Conservation (phyloP, 495 filamentous ascomycete genomes). For the Friedmanniomyces endolithicus region DNA sequence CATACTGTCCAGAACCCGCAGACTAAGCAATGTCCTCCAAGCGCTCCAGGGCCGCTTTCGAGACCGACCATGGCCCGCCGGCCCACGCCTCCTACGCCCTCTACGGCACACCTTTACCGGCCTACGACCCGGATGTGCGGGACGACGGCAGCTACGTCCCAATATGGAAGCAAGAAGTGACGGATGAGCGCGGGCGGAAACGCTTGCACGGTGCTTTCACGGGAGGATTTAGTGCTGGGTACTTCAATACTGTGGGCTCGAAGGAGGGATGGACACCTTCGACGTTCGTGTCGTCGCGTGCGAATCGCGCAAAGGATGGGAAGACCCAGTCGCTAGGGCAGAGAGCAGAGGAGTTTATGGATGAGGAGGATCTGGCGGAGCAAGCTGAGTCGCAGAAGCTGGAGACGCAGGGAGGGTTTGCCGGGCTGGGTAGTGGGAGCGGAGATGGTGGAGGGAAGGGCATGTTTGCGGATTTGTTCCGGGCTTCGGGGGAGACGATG, state of each 20-base stretch:
- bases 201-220: slow-evolving; percentile 93
- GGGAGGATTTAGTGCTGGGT: slow-evolving; percentile 94
- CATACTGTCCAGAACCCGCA: slow-evolving; percentile 7
- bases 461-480: slow-evolving; percentile 64
- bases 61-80: slow-evolving; percentile 37
- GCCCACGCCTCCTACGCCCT: slow-evolving; percentile 67
- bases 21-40: slow-evolving; percentile 47
- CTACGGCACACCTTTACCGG: slow-evolving; percentile 78
- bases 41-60: slow-evolving; percentile 62
- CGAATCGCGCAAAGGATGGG: slow-evolving; percentile 60
- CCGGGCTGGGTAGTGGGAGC: slow-evolving; percentile 57
- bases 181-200: slow-evolving; percentile 83
- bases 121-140: slow-evolving; percentile 60
- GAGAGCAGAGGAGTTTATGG: slow-evolving; percentile 89
- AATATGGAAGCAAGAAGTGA: slow-evolving; percentile 94
- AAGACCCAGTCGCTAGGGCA: slow-evolving; percentile 34
- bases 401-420: slow-evolving; percentile 58
- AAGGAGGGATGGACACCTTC: slow-evolving; percentile 96
- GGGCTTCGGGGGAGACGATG: slow-evolving; percentile 69
- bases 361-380: slow-evolving; percentile 89
- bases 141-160: slow-evolving; percentile 93
- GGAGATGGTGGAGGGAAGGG: slow-evolving; percentile 43
- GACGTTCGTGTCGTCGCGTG: slow-evolving; percentile 80
- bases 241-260: slow-evolving; percentile 95
- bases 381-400: slow-evolving; percentile 63